phyloP scores from a whole-genome alignment of 805 yeast genomes.

The Pichia ethanolica region DNA sequence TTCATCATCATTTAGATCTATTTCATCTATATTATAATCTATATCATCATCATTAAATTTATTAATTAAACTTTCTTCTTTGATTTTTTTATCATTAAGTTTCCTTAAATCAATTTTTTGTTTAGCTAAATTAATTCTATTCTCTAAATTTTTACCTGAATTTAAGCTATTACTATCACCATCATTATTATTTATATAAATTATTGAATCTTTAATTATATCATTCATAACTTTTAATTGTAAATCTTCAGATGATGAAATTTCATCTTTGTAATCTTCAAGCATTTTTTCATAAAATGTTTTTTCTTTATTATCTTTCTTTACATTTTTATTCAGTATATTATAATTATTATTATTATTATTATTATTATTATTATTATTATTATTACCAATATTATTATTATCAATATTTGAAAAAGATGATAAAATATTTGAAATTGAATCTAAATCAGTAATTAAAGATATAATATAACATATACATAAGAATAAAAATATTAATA shows the following conservation, averaged over 20 bases:
- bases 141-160: background rate
- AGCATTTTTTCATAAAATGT: constrained; percentile 5
- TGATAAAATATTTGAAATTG: too few species aligned
- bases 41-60: too few species aligned
- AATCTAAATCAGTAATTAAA: too few species aligned
- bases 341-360: too few species aligned
- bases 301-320: background rate
- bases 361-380: too few species aligned
- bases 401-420: too few species aligned
- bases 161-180: background rate
- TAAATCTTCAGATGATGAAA: background rate
- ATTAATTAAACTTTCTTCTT: background rate
- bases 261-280: background rate
- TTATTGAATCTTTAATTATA: background rate
- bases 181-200: background rate
- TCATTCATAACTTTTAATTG: background rate
- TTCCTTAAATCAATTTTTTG: background rate
- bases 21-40: background rate
- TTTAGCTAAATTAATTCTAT: background rate
- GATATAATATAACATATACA: too few species aligned
- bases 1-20: background rate
- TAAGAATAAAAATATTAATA: too few species aligned
- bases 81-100: background rate
- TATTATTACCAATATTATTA: too few species aligned
- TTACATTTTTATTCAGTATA: too few species aligned